Evolutionary conservation across 2,329 filamentous ascomycete genomes (phyloP), one percentile per base, ranked within the genome.

Genomic region (Sarocladiaceae sp.): DNA sequence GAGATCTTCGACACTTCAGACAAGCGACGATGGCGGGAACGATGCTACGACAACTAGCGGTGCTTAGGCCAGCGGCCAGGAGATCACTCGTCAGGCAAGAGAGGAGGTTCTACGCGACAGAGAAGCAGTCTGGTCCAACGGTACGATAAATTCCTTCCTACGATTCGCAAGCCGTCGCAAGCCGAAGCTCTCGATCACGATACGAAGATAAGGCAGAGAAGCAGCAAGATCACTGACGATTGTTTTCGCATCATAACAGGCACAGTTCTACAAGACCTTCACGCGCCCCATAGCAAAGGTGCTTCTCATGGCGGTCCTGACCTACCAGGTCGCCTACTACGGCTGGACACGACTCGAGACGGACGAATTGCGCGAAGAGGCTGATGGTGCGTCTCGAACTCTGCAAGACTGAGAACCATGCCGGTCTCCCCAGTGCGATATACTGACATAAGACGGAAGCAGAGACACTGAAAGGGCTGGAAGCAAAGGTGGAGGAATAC

Each of bases 271-370:
- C 74, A 85, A 82, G 63, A 83, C 82, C 13, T 91, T 90, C 63
- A 82, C 84, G 35, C 78, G 86, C 2, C 88, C 89, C 2, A 75
- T 93, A 42, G 78, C 82, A 51, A 93, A 91, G 71, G 83, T 84
- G 51, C 80, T 90, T 58, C 76, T 93, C 33, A 78, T 87, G 63
- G 87, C 89, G 51, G 79, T 91, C 52, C 84, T 90, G 63, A 87
- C 85, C 2, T 94, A 93, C 66, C 89, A 94, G 69, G 61, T 88
- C n/a, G 69, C 79, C 13, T 93, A 92, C 70, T 90, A 82, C 73
- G 72, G 71, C 13, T 94, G 89, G 89, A 65, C 81, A 33, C 88
- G 86, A 68, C 74, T 93, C 49, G 88, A 92, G 67, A 79, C 80
- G 29, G 77, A 88, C 51, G 89, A 94, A 70, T 73, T 80, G 53